phyloP scores from a whole-genome alignment of 140 eudicot species.

The Bidens hawaiensis region DNA sequence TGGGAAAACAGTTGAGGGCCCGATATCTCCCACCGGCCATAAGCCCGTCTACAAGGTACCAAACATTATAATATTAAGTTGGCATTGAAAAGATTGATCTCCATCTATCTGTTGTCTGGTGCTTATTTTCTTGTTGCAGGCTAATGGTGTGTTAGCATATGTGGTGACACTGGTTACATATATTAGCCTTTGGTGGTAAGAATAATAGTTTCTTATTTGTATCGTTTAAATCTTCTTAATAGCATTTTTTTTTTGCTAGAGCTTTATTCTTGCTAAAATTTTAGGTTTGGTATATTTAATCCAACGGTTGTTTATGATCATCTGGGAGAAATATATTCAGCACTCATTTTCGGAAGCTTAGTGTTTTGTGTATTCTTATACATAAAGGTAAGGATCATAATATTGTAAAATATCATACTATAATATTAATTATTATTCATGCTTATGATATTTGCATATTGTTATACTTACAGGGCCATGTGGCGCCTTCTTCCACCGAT shows the following conservation, averaged over 20 bases:
- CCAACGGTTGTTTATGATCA: constrained; percentile 85
- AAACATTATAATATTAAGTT: background rate
- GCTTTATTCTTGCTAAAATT: constrained; percentile 5
- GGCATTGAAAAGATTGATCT: background rate
- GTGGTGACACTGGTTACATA: constrained; percentile 77
- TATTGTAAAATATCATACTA: constrained; percentile 2
- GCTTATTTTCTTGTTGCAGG: constrained; percentile 46
- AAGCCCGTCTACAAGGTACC: constrained; percentile 86
- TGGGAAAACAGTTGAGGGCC: constrained; percentile 87
- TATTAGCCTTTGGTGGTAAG: constrained; percentile 87
- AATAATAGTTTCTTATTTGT: background rate
- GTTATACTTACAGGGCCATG: constrained; percentile 53
- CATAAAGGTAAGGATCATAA: constrained; percentile 61
- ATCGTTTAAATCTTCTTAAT: background rate
- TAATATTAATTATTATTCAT: constrained; percentile 4
- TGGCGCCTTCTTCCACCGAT: constrained; percentile 92
- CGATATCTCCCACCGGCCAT: constrained; percentile 84
- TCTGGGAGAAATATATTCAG: constrained; percentile 89
- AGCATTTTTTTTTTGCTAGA: background rate
- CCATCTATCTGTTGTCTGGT: background rate
- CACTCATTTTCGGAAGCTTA: constrained; percentile 87
- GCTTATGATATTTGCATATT: constrained; percentile 27
- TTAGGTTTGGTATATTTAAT: constrained; percentile 91
- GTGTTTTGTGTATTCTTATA: constrained; percentile 77
- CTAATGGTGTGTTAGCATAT: constrained; percentile 87